Base-by-base conservation (phyloP, 78 protist species). In the Isochrysis galbana region DNA sequence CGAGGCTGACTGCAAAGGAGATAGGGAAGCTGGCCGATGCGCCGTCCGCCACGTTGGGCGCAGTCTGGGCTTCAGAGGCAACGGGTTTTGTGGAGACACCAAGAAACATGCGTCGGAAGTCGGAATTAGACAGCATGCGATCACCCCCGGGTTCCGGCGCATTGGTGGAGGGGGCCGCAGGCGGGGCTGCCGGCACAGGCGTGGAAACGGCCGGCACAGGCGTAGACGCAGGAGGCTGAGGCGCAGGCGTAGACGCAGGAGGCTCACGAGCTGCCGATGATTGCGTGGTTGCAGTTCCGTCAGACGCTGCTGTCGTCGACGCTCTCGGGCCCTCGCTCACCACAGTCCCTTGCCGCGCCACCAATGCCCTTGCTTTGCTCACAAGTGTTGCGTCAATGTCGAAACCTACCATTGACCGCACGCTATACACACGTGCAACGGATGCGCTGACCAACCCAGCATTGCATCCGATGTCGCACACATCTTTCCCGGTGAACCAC, bases 381-480 rank as follows among this genome's bases (percentile, higher is more conserved):
- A 93, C 38, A n/a, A 93, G 74, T 1, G 46, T 17, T 0, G 39
- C 86, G 61, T 93, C 95, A 41, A 93, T 92, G 93, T 93, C 95
- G 44, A 93, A 1, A 17, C 95, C 95, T 29, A 54, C 23, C 48
- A 92, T 78, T 11, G 92, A 74, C 45, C 80, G 80, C 17, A 29
- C 36, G 3, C 39, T 41, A 41, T n/a, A 70, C 39, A 5, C 14
- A 23, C 36, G 34, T 41, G 80, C 80, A 17, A 70, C 41, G 39
- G 17, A 4, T 2, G 41, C 80, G 5, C 45, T 70, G 29, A 70
- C 23, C 80, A 4, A 41, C 41, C 80, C 80, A 17, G 80, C 80
- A 17, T 70, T 70, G 80, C 80, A 70, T 19, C 80, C 80, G 42
- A 70, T 34, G 41, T 70, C 80, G 80, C 5, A 22, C 7, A 5